Conservation (phyloP, 2,329 filamentous ascomycete genomes). For the Aspergillus sp. region DNA sequence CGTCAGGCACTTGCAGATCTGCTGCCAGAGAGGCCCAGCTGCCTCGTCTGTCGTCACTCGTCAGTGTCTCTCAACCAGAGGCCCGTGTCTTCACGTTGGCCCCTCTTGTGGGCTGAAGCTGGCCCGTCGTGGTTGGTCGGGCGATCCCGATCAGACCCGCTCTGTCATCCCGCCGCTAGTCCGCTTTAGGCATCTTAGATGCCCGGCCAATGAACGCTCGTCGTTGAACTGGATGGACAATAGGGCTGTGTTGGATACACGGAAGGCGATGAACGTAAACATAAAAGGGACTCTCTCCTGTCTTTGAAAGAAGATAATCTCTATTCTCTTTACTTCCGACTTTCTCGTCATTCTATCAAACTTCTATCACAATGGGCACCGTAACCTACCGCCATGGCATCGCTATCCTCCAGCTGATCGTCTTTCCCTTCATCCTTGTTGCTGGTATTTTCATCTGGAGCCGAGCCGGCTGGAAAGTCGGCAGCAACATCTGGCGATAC, state of each 20-base stretch:
- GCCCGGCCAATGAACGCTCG: slow-evolving; percentile 10
- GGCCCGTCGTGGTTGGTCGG: too few species aligned
- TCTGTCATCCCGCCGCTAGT: neutral
- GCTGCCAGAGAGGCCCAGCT: too few species aligned
- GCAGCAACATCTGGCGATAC: slow-evolving; percentile 30
- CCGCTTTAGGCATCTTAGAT: slow-evolving; percentile 8
- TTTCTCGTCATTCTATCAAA: too few species aligned
- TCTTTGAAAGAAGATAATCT: too few species aligned
- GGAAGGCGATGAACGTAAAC: too few species aligned
- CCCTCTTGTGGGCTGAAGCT: too few species aligned
- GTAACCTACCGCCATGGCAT: slow-evolving; percentile 29
- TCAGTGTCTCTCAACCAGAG: too few species aligned
- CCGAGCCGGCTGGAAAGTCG: slow-evolving; percentile 25
- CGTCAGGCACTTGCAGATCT: too few species aligned
- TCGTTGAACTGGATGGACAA: neutral
- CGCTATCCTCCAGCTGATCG: slow-evolving; percentile 30
- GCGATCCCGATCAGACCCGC: neutral
- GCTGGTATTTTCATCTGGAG: slow-evolving; percentile 28
- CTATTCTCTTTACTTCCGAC: too few species aligned
- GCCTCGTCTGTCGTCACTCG: too few species aligned
- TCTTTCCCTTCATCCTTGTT: slow-evolving; percentile 27
- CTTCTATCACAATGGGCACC: slow-evolving; percentile 15
- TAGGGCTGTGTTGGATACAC: neutral
- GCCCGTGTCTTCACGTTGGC: too few species aligned
- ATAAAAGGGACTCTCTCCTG: too few species aligned